phyloP scores from a whole-genome alignment of 1,284 basidiomycete species.

The Leccinum fallax region DNA sequence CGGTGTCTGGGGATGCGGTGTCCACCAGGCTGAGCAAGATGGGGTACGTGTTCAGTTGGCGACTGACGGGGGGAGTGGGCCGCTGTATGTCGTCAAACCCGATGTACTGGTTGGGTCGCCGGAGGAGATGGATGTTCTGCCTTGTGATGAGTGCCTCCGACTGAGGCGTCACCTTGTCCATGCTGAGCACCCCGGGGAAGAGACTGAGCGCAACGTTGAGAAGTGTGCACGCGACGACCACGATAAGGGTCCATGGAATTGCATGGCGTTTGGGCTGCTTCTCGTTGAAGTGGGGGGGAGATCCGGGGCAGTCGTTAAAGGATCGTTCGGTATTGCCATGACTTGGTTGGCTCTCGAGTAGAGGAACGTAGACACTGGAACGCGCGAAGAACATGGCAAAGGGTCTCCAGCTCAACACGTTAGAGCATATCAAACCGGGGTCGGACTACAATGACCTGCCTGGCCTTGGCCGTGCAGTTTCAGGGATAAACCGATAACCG shows the following conservation, averaged over 20 bases:
- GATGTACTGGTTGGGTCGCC: conserved; percentile 18
- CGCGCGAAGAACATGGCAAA: conserved; percentile 1
- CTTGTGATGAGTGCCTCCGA: conserved; percentile 7
- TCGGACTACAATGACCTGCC: background rate
- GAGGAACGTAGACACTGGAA: conserved; percentile 10
- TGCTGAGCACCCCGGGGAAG: conserved; percentile 10
- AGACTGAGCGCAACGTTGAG: conserved; percentile 16
- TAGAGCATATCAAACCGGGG: background rate
- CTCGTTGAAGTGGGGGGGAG: background rate
- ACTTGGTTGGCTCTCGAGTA: background rate
- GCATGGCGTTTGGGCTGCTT: conserved; percentile 4
- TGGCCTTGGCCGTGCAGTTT: background rate
- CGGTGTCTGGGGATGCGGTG: conserved; percentile 12
- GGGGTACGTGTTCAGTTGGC: conserved; percentile 13
- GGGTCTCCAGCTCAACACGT: background rate
- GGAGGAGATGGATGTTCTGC: conserved; percentile 19
- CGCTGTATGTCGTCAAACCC: conserved; percentile 18
- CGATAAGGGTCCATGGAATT: conserved; percentile 16
- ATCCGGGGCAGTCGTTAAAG: background rate
- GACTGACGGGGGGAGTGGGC: conserved; percentile 8
- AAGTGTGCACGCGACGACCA: conserved; percentile 15
- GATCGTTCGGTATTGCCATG: background rate
- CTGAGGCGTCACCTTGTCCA: background rate
- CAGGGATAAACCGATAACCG: background rate
- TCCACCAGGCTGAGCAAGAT: conserved; percentile 18